Evolutionary conservation across 1,284 basidiomycete species (phyloP).

Genomic region (Rugosomyces carneus): DNA sequence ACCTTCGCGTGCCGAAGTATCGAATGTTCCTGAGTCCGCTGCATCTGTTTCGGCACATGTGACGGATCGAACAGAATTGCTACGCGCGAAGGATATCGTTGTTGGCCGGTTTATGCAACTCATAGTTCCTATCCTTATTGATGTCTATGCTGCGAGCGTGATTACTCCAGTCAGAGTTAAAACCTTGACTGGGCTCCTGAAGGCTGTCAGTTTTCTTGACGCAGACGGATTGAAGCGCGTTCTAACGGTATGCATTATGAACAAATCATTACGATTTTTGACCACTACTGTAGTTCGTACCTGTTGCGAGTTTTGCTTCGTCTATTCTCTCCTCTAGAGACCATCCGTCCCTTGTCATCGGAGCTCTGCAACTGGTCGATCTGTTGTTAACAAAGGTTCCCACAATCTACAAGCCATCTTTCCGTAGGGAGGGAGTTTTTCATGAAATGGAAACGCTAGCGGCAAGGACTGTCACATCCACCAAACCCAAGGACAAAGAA

Average conservation of each 20-base stretch:
- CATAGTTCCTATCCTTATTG: conserved; percentile 86
- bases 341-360: conserved; percentile 78
- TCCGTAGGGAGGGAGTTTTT: conserved; percentile 90
- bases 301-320: conserved; percentile 88
- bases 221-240: conserved; percentile 70
- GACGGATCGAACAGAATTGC: conserved; percentile 57
- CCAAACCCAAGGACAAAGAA: conserved; percentile 48
- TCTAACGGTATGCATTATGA: conserved; percentile 47
- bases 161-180: conserved; percentile 80
- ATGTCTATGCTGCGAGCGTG: conserved; percentile 94
- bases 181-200: conserved; percentile 79
- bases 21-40: conserved; percentile 25
- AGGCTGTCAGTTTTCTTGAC: conserved; percentile 85
- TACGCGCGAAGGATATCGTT: conserved; percentile 71
- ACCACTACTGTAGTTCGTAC: conserved; percentile 60
- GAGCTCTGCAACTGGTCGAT: conserved; percentile 88
- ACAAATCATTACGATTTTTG: conserved; percentile 13
- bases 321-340: conserved; percentile 90
- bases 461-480: conserved; percentile 49
- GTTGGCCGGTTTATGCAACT: conserved; percentile 80
- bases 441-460: conserved; percentile 83
- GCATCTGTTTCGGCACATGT: conserved; percentile 27
- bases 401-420: conserved; percentile 76
- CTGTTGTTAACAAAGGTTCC: conserved; percentile 80
- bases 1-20: conserved; percentile 24